These are phyloP conservation scores for Vigna nakashimae DNA, from an alignment of 306 rosid species.

Conservation along the genomic window DNA sequence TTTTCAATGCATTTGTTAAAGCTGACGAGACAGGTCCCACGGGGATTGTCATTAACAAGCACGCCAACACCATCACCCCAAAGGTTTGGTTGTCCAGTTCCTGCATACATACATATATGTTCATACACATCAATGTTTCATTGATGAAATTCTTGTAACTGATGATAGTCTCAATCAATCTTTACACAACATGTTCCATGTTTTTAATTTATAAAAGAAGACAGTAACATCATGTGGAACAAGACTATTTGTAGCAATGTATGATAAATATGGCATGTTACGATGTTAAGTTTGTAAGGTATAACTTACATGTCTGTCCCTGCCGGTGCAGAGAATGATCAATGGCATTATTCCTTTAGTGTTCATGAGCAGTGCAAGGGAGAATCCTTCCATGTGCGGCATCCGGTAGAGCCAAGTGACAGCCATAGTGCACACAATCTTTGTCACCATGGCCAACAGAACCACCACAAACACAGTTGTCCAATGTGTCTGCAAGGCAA, in stretches of 20 bases:
- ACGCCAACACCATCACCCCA: slow-evolving; percentile 48
- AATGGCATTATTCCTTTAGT: slow-evolving; percentile 51
- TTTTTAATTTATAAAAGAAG: too few relatives aligned
- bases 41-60: slow-evolving; percentile 49
- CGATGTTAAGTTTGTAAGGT: slow-evolving; percentile 13
- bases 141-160: too few relatives aligned
- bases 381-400: slow-evolving; percentile 44
- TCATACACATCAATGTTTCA: too few relatives aligned
- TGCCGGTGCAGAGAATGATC: slow-evolving; percentile 40
- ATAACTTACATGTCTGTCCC: slow-evolving; percentile 50
- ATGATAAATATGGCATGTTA: background rate
- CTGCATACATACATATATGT: slow-evolving; percentile 24
- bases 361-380: slow-evolving; percentile 53
- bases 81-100: slow-evolving; percentile 34
- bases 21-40: slow-evolving; percentile 38
- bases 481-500: background rate
- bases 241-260: background rate
- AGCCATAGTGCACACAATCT: slow-evolving; percentile 28
- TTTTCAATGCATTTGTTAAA: background rate
- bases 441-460: slow-evolving; percentile 40
- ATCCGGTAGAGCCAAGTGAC: slow-evolving; percentile 34
- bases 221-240: too few relatives aligned
- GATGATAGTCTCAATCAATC: too few relatives aligned
- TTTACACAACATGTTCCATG: too few relatives aligned
- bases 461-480: slow-evolving; percentile 33